These are phyloP conservation scores for Sutorius eximius DNA, from an alignment of 1,284 basidiomycete genomes.

Conservation along the genomic window DNA sequence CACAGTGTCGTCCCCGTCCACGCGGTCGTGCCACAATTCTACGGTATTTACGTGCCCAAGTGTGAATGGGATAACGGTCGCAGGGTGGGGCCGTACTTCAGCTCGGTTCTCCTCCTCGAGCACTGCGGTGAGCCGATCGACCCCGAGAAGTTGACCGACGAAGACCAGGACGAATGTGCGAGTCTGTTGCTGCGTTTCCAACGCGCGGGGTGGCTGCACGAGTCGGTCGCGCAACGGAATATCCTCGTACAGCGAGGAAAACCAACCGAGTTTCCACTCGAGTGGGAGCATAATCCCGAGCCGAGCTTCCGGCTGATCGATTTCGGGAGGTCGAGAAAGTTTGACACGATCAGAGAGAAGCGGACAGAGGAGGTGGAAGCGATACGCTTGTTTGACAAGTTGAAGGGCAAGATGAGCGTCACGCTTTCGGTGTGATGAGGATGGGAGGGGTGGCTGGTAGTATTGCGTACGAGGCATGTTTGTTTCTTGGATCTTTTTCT, in stretches of 20 bases:
- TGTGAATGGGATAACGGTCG: background rate
- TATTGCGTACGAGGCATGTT: background rate
- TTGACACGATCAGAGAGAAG: slow-evolving; percentile 11
- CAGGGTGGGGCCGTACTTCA: slow-evolving; percentile 7
- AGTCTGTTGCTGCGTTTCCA: slow-evolving; percentile 37
- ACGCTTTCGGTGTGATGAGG: background rate
- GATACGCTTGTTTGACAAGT: slow-evolving; percentile 1
- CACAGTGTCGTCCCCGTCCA: slow-evolving; percentile 32
- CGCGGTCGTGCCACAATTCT: slow-evolving; percentile 42
- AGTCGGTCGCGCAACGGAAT: slow-evolving; percentile 39
- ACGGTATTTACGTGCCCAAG: slow-evolving; percentile 36
- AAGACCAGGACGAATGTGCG: slow-evolving; percentile 35
- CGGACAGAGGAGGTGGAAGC: background rate
- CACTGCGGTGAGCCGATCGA: slow-evolving; percentile 37
- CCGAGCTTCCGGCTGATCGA: slow-evolving; percentile 42
- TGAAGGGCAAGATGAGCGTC: background rate
- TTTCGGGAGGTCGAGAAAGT: slow-evolving; percentile 33
- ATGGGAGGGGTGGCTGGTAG: background rate
- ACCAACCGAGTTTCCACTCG: slow-evolving; percentile 32
- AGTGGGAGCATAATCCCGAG: slow-evolving; percentile 19
- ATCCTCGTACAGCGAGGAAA: slow-evolving; percentile 39
- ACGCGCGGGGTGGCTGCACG: slow-evolving; percentile 34
- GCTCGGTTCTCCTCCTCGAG: slow-evolving; percentile 39
- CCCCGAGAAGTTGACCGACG: slow-evolving; percentile 12
- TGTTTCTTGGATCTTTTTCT: too few relatives aligned